Base-by-base conservation (phyloP, 2,329 filamentous ascomycete species). In the Colletotrichum eleusines region DNA sequence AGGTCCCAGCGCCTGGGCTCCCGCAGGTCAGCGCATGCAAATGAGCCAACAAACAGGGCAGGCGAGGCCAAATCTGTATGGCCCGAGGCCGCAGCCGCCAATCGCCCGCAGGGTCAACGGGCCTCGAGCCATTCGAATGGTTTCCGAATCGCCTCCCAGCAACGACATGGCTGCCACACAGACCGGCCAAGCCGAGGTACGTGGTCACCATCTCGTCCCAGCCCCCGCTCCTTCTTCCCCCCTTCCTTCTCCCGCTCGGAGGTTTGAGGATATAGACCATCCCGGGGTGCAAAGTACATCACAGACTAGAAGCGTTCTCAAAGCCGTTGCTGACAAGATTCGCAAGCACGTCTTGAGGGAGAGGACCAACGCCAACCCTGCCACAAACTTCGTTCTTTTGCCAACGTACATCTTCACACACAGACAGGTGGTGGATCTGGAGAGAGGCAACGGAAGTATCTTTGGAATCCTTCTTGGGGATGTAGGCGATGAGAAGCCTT, bases 191-290 rank as follows among this genome's bases (percentile, higher is more conserved):
- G 26, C 9, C 4, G 60, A 63, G 60, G 46, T 54, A 53, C 33
- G 48, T 63, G 33, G 40, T n/a, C 31, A 12, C 18, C 8, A 18
- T 9, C 14, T 26, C 8, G 44, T 2, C 20, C 8, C 59, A 11
- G 18, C 14, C 33, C 33, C 44, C 33, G 35, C 46, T 3, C 20
- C 46, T n/a, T 3, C 16, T 5, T 11, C 46, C 28, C 33, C 5
- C 9, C 11, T 35, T 35, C 18, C 11, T 31, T 53, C 60, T 16
- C 23, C 35, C 7, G 35, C 38, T 18, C 16, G 4, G 38, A 59
- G 38, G 14, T 59, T 59, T n/a, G 35, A 42, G n/a, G 55, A 59
- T 14, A 59, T 59, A 5, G 55, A 59, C 18, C 23, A 20, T 23
- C 55, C 23, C 16, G 31, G 53, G 14, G 33, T 55, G 20, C 51